These are phyloP conservation scores for Quercus dentata DNA, from an alignment of 306 rosid species.

Conservation along the genomic window DNA sequence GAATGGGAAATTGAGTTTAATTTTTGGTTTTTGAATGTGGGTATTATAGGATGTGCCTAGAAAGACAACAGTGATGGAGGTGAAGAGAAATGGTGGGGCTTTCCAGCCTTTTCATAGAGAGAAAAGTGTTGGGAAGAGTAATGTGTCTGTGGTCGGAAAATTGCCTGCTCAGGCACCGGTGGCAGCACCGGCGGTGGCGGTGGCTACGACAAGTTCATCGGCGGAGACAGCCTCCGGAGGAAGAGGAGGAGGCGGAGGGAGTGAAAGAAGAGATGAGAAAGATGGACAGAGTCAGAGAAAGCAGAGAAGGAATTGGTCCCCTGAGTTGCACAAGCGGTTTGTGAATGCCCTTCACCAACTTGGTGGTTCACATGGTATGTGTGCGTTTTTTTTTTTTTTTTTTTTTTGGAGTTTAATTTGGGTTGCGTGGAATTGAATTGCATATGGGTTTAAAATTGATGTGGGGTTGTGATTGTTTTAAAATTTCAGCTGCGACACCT, in stretches of 20 bases:
- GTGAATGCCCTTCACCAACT: slow-evolving; percentile 80
- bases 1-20: background rate
- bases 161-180: slow-evolving; percentile 37
- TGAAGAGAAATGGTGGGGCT: slow-evolving; percentile 71
- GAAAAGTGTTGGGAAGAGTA: slow-evolving; percentile 39
- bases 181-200: slow-evolving; percentile 30
- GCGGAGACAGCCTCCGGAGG: slow-evolving; percentile 32
- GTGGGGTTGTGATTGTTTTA: slow-evolving; percentile 8
- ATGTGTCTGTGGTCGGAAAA: slow-evolving; percentile 21
- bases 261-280: slow-evolving; percentile 50
- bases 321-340: slow-evolving; percentile 83
- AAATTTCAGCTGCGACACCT: slow-evolving; percentile 73
- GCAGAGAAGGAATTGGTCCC: slow-evolving; percentile 88
- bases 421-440: background rate
- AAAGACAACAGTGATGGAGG: slow-evolving; percentile 62
- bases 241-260: slow-evolving; percentile 29
- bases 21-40: background rate
- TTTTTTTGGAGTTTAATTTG: background rate
- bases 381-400: background rate
- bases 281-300: slow-evolving; percentile 63
- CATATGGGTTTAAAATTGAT: background rate
- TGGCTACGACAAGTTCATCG: slow-evolving; percentile 52
- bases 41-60: slow-evolving; percentile 53
- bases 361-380: slow-evolving; percentile 83
- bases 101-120: slow-evolving; percentile 82